Conservation (phyloP, 441 rosid species). For the Jatropha podagrica region DNA sequence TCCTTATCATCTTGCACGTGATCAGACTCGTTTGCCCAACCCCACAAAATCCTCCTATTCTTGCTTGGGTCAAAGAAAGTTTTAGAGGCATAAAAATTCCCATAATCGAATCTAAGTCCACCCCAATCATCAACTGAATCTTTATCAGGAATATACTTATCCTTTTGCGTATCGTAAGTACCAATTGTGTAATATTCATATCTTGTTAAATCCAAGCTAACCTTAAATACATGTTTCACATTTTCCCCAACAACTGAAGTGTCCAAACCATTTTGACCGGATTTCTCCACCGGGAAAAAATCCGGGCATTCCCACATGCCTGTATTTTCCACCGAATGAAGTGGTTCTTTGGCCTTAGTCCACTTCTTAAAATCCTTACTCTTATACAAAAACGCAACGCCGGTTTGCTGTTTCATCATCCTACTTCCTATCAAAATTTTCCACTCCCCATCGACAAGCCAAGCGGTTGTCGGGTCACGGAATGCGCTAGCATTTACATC, state of each 20-base stretch:
- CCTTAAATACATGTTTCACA: conserved; percentile 60
- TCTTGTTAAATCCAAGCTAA: conserved; percentile 71
- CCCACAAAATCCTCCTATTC: conserved; percentile 70
- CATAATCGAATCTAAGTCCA: conserved; percentile 78
- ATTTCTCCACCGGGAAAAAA: conserved; percentile 33
- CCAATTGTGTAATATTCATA: conserved; percentile 82
- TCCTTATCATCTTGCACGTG: conserved; percentile 26
- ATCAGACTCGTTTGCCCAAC: conserved; percentile 93
- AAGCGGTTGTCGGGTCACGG: conserved; percentile 92
- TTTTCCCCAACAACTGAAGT: conserved; percentile 34
- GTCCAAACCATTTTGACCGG: conserved; percentile 48
- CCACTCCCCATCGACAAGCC: conserved; percentile 66
- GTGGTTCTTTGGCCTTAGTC: conserved; percentile 62
- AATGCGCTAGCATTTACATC: conserved; percentile 63
- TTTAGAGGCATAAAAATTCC: conserved; percentile 86
- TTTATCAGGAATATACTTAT: conserved; percentile 55
- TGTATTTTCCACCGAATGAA: conserved; percentile 45
- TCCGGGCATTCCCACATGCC: conserved; percentile 65
- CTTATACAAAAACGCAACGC: conserved; percentile 57
- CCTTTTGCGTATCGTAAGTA: conserved; percentile 35
- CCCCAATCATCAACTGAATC: conserved; percentile 61
- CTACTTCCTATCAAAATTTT: conserved; percentile 54
- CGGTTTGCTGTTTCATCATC: conserved; percentile 29
- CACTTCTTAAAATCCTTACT: conserved; percentile 68
- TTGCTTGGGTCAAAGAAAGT: conserved; percentile 65